Base-by-base conservation (phyloP, 495 filamentous ascomycete species). In the Penicillium cinerascens region DNA sequence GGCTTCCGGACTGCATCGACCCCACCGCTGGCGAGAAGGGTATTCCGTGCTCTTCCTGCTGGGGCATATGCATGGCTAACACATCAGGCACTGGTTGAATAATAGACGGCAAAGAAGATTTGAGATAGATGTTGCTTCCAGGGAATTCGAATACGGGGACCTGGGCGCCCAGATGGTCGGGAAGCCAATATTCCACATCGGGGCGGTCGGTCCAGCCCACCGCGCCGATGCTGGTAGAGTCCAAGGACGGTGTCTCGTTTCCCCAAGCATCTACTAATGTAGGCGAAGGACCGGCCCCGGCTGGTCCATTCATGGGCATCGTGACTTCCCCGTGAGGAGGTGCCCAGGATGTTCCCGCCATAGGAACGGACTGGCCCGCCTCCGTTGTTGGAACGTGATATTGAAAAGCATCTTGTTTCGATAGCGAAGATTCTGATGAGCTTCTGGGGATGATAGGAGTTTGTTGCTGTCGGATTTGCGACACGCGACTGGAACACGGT, bases 381-480 rank as follows among this genome's bases (percentile, higher is more conserved):
- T 65, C 62, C 26, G 56, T 50, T 7, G 61, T 52, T n/a, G 61
- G 52, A 18, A 51, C 43, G 47, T 62, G 60, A 35, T 62, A 61
- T 7, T 59, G 61, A 25, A 62, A 60, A 16, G 50, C 13, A 44
- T 61, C 52, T 21, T 59, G 48, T 44, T 62, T 66, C 3, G 58
- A 33, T 18, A 42, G 27, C 18, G 45, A 44, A n/a, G 49, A 22
- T 22, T 60, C 50, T 1, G 49, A 59, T 1, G 65, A 21, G 35
- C 22, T 48, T 50, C 48, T 55, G 47, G 54, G 35, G 20, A 55
- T 26, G 13, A 62, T 29, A 49, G 60, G 52, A 38, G 55, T 70
- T 53, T 75, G 70, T 43, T 71, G 71, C 52, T 73, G 67, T 48
- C 71, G 60, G 43, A 75, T 75, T 59, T 75, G 72, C 22, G 67